Evolutionary conservation across 1,284 basidiomycete genomes (phyloP), one percentile per base, ranked within the genome.

Genomic region (Cystobasidium pallidum): DNA sequence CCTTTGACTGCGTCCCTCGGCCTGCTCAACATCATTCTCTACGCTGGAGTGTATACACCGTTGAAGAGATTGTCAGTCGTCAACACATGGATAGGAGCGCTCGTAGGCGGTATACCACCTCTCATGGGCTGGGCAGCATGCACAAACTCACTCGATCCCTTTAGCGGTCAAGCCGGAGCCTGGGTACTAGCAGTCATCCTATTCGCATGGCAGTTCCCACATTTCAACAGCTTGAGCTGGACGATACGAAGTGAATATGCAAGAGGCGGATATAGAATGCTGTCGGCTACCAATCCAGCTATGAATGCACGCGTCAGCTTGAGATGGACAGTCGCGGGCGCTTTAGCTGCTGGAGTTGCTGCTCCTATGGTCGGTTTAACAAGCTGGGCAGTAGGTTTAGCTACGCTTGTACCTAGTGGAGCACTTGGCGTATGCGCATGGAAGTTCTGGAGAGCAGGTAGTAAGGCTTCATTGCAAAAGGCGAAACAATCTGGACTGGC

Each of bases 111-210:
- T 0, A 84, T 98, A 13, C 96, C 95, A 2, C 94, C 96, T 1
- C 83, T 99, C 63, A 99, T 99, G 91, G 95, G 95, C 65, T 99
- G 95, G 94, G 90, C 94, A 2, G 95, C 95, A 0, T 92, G 91
- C 73, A 94, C 93, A 0, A 92, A 91, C 17, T 84, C 87, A 10
- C 81, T 97, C 24, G 83, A 90, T 77, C 90, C 91, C 0, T 84
- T 87, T 10, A 76, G 85, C 0, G 81, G 84, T 32, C 83, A 88
- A 76, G 87, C 88, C 0, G 76, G 78, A 45, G 77, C 78, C 6
- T 78, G 76, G 76, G 73, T 88, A 1, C 83, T 97, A 2, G 91
- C 90, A 81, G 84, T 88, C 79, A 82, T 97, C 63, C 86, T 98
- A 15, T 99, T 89, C 82, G 91, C 90, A 72, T 99, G 96, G 96